Evolutionary conservation across 2,329 filamentous ascomycete genomes (phyloP).

Genomic region (Leptographium lundbergii): DNA sequence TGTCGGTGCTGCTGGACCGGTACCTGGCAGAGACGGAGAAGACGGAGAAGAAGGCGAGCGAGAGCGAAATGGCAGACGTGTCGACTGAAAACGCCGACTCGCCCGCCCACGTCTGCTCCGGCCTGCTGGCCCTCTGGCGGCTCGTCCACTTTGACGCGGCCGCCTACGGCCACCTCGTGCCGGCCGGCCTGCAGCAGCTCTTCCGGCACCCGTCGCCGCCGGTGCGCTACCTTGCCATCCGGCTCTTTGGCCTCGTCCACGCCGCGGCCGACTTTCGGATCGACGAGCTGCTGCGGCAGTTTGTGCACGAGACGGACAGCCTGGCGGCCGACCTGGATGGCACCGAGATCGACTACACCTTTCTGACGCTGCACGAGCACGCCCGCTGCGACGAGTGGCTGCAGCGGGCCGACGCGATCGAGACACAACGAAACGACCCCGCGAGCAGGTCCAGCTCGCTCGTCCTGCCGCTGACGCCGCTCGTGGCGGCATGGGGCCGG

Average conservation of each 20-base stretch:
- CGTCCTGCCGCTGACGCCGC: slow-evolving; percentile 35
- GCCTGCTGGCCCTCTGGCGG: slow-evolving; percentile 49
- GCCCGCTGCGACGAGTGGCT: slow-evolving; percentile 34
- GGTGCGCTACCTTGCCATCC: slow-evolving; percentile 69
- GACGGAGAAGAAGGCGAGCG: too few relatives aligned
- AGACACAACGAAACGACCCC: slow-evolving; percentile 7
- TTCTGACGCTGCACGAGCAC: slow-evolving; percentile 49
- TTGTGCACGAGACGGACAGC: slow-evolving; percentile 48
- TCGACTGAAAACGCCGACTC: neutral
- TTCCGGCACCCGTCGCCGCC: slow-evolving; percentile 47
- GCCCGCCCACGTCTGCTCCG: neutral
- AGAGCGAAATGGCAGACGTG: too few relatives aligned
- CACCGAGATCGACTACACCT: slow-evolving; percentile 62
- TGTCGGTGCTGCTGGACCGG: slow-evolving; percentile 56
- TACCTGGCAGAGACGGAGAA: slow-evolving; percentile 20
- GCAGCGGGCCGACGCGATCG: slow-evolving; percentile 16
- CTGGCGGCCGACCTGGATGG: slow-evolving; percentile 67
- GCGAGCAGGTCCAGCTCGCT: slow-evolving; percentile 1
- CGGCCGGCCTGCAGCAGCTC: slow-evolving; percentile 54
- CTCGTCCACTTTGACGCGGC: slow-evolving; percentile 64
- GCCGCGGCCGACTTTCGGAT: slow-evolving; percentile 68
- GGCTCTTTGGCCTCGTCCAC: slow-evolving; percentile 68
- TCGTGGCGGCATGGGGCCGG: slow-evolving; percentile 52
- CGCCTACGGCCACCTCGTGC: slow-evolving; percentile 49
- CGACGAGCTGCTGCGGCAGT: slow-evolving; percentile 54